phyloP scores from a whole-genome alignment of 352 stramenopile genomes.

The Plasmopara muralis region DNA sequence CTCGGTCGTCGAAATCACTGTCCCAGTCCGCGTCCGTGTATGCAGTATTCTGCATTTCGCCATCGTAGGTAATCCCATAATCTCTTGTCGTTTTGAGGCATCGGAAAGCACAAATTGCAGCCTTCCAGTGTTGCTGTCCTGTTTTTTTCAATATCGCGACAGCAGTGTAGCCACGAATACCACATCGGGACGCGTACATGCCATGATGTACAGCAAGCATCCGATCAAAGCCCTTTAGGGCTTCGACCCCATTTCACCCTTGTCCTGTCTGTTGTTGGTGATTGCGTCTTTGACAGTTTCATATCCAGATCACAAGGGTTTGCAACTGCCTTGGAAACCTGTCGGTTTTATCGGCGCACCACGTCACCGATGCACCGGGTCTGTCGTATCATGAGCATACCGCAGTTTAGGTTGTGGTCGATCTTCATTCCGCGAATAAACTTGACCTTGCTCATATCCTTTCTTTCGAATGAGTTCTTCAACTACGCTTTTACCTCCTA shows the following conservation, averaged over 20 bases:
- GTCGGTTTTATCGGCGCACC: constrained; percentile 1
- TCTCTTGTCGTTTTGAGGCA: neutral
- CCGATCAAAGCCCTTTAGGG: neutral
- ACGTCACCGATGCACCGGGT: constrained; percentile 1
- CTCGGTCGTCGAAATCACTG: neutral
- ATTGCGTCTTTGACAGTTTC: neutral
- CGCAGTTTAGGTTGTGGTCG: neutral
- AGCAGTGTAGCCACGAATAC: neutral
- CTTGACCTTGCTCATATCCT: neutral
- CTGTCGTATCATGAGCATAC: neutral
- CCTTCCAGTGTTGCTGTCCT: neutral
- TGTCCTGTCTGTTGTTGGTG: neutral
- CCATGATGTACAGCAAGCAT: neutral
- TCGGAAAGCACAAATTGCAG: neutral
- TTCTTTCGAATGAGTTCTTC: neutral
- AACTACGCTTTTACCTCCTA: neutral
- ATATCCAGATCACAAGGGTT: neutral
- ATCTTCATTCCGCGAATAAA: neutral
- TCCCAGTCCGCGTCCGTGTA: constrained; percentile 2
- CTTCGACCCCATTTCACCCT: neutral
- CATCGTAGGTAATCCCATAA: neutral
- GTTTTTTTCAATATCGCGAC: neutral
- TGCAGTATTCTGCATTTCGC: neutral
- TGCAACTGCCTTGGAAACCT: constrained; percentile 2
- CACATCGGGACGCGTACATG: neutral